A percentile compares a stretch with the other conserved stretches of the same genome.
phyloP scores from a whole-genome alignment of 257 asterid genomes.

The Scutellaria minor region DNA sequence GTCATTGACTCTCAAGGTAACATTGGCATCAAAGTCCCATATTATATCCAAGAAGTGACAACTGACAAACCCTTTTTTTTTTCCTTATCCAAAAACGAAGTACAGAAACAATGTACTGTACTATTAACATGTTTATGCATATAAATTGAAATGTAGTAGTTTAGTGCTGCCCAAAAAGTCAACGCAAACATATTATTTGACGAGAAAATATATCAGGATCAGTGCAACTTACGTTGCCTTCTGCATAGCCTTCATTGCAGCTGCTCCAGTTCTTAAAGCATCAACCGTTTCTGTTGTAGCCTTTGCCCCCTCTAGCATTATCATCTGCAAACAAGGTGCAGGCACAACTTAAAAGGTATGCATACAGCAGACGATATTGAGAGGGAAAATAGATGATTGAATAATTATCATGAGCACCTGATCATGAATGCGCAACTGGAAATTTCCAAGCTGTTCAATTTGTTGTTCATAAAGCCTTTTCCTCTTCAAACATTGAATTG shows the following conservation, averaged over 20 bases:
- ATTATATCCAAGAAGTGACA: background rate
- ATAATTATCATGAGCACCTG: conserved; percentile 54
- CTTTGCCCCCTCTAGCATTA: conserved; percentile 85
- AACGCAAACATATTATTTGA: background rate
- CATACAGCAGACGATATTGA: background rate
- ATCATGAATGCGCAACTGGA: conserved; percentile 85
- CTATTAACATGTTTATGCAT: background rate
- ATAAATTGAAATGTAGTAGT: conserved; percentile 17
- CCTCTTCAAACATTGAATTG: conserved; percentile 86
- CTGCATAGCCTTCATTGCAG: conserved; percentile 93
- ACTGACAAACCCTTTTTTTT: background rate
- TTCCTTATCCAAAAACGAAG: background rate
- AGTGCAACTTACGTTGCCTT: conserved; percentile 72
- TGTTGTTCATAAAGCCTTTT: conserved; percentile 84
- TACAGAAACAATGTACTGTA: background rate
- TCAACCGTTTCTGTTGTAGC: conserved; percentile 92
- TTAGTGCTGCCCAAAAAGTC: conserved; percentile 19
- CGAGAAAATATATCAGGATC: background rate
- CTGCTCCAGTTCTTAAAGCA: conserved; percentile 87
- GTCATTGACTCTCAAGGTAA: background rate
- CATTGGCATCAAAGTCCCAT: conserved; percentile 19
- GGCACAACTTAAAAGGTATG: background rate
- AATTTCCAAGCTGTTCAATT: conserved; percentile 81
- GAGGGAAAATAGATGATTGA: conserved; percentile 17
- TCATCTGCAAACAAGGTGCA: conserved; percentile 58